Evolutionary conservation across 1,284 basidiomycete species (phyloP), one percentile per base, ranked within the genome.

Genomic region (Melampsora larici-populina): DNA sequence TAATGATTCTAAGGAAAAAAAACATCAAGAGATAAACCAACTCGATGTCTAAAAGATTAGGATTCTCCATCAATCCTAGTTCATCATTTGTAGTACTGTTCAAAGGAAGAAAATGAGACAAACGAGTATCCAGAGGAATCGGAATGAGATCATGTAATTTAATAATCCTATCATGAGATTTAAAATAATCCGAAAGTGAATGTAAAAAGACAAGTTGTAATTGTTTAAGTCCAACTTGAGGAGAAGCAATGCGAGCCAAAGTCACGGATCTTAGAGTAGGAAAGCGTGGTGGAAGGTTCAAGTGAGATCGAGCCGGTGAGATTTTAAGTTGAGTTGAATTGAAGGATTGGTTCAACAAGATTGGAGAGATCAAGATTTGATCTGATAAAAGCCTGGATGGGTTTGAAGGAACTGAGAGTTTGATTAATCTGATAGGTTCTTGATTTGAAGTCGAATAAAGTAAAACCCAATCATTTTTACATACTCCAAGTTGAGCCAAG

Each of bases 391-490:
- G n/a, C n/a, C n/a, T n/a, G n/a, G 79, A 80, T 0, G 43, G 31
- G 60, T n/a, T 66, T 55, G 36, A 63, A 63, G 36, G 40, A 51
- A 51, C 24, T 68, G 55, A 64, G 33, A 31, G 81, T 49, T 76
- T 82, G 49, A 26, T 81, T 83, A 82, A 76, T 83, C 78, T 81
- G 78, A 74, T 78, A 63, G 62, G 33, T 79, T 75, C 71, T 79
- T 78, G 63, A 78, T 79, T 66, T 78, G 51, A 24, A 67, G 58
- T 65, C 71, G 9, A 49, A 33, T 48, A 46, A 51, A 81, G 78
- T 82, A 90, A 81, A 81, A 92, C 93, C 94, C 94, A 96, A 83
- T 97, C 93, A 46, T 92, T 92, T 80, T 90, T 89, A 80, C 95
- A 88, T 4, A 92, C 85, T 0, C 93, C 94, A 36, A 93, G 84